These are phyloP conservation scores for Entoloma clypeatum DNA, from an alignment of 1,284 basidiomycete species.

Conservation along the genomic window DNA sequence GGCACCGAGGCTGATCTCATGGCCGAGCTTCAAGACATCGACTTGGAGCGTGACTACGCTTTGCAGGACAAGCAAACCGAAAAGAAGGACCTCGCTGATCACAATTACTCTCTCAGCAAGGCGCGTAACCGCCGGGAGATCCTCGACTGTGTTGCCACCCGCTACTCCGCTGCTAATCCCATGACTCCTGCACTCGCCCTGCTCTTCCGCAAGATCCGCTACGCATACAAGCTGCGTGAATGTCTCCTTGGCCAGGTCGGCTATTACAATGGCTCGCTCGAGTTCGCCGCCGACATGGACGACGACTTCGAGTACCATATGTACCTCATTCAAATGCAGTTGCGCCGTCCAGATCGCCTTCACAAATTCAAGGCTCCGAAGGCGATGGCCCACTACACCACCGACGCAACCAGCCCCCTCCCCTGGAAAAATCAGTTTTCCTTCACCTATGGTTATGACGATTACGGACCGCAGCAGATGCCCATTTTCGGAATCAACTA, in stretches of 20 bases:
- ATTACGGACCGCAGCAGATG: constrained; percentile 1
- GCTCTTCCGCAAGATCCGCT: constrained; percentile 3
- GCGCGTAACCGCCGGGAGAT: neutral
- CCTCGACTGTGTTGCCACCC: neutral
- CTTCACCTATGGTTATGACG: neutral
- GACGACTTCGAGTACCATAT: constrained; percentile 2
- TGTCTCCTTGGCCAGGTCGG: constrained; percentile 1
- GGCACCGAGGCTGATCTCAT: constrained; percentile 2
- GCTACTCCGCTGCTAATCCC: neutral
- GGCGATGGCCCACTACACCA: constrained; percentile 3
- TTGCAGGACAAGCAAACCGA: constrained; percentile 1
- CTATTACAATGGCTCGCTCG: constrained; percentile 1
- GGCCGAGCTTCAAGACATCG: neutral
- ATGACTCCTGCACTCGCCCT: neutral
- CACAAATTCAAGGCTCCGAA: constrained; percentile 1
- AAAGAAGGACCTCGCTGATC: neutral
- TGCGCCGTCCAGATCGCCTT: constrained; percentile 1
- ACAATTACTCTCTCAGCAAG: neutral
- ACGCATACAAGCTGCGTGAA: constrained; percentile 1
- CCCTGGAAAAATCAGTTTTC: neutral
- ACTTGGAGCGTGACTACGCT: neutral
- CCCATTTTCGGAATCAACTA: constrained; percentile 1
- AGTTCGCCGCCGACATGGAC: constrained; percentile 1
- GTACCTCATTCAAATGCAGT: constrained; percentile 1
- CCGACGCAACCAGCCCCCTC: neutral